Percentiles rank a stretch among this genome's conserved stretches.
Conservation (phyloP, 495 filamentous ascomycete genomes). For the Aspergillus sclerotiicarbonarius region DNA sequence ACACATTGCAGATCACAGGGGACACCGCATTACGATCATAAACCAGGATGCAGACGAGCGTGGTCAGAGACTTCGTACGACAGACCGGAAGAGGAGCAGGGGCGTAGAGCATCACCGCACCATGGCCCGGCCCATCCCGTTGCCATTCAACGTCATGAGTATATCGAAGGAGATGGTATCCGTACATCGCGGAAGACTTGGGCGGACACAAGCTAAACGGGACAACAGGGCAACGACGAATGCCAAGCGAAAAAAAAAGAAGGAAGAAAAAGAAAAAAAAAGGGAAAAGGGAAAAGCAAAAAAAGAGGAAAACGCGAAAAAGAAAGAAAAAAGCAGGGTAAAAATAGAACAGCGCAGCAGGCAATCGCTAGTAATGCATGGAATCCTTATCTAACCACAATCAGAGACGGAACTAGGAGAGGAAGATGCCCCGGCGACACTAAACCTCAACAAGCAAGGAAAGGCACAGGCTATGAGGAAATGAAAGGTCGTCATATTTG, state of each 20-base stretch:
- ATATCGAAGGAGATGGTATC: background rate
- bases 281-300: constrained; percentile 1
- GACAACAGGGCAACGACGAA: background rate
- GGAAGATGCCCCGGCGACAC: constrained; percentile 8
- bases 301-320: constrained; percentile 1
- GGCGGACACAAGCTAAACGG: background rate
- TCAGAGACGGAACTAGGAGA: constrained; percentile 14
- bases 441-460: constrained; percentile 9
- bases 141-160: background rate
- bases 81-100: too few species aligned
- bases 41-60: background rate
- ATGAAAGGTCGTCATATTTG: constrained; percentile 5
- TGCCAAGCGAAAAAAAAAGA: background rate
- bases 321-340: constrained; percentile 4
- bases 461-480: background rate
- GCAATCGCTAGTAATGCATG: constrained; percentile 42
- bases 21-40: background rate
- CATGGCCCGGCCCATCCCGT: background rate
- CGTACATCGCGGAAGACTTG: background rate
- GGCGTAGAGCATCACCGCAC: too few species aligned
- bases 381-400: constrained; percentile 29
- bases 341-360: constrained; percentile 16
- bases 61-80: background rate
- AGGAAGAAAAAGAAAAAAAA: constrained; percentile 1
- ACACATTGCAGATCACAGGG: background rate